Conservation (phyloP, 2,329 filamentous ascomycete genomes). For the Juglanconis juglandina region DNA sequence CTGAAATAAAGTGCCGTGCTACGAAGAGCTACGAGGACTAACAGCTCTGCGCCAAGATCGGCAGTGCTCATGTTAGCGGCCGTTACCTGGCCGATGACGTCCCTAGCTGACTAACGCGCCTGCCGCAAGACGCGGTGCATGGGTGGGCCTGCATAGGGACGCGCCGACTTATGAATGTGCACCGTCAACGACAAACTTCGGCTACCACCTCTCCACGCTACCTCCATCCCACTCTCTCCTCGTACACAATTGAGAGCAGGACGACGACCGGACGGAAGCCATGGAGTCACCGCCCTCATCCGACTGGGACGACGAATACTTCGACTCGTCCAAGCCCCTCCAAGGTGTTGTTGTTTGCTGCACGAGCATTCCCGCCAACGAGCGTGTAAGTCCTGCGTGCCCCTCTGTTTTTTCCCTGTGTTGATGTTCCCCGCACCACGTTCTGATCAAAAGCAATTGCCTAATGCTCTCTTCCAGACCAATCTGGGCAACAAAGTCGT, state of each 20-base stretch:
- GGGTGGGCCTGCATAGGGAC: background rate
- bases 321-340: slow-evolving; percentile 63
- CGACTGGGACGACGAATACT: slow-evolving; percentile 25
- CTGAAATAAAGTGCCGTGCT: too few species aligned
- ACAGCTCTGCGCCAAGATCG: background rate
- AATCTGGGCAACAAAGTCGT: slow-evolving; percentile 61
- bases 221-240: background rate
- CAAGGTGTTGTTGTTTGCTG: slow-evolving; percentile 78
- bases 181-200: background rate
- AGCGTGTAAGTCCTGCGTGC: slow-evolving; percentile 56
- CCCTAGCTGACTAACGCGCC: background rate
- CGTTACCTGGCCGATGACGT: too few species aligned
- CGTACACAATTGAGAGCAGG: background rate
- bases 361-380: slow-evolving; percentile 77
- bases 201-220: background rate
- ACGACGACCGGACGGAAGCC: background rate
- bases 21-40: background rate
- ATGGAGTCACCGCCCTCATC: slow-evolving; percentile 25
- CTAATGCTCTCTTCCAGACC: slow-evolving; percentile 30
- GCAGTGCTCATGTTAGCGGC: background rate
- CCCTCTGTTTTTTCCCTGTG: background rate
- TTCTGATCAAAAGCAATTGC: slow-evolving; percentile 1
- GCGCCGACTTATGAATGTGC: background rate
- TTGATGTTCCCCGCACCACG: slow-evolving; percentile 4
- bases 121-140: background rate